These are phyloP conservation scores for Fomitopsis pinicola DNA, from an alignment of 1,284 basidiomycete genomes.

Conservation along the genomic window DNA sequence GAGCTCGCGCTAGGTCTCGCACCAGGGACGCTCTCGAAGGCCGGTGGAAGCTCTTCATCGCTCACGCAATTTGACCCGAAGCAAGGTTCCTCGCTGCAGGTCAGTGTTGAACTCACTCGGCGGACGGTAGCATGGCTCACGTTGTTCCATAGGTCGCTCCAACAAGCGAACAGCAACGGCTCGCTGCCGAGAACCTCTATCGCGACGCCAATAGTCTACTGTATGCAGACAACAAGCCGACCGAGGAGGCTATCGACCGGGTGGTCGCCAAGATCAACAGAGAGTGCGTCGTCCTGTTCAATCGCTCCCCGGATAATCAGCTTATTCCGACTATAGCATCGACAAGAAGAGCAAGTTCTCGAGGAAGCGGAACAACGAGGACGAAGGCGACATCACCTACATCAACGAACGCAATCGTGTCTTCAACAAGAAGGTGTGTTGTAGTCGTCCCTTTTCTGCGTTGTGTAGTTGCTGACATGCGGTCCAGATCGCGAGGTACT, in stretches of 20 bases:
- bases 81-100: constrained; percentile 37
- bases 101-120: constrained; percentile 17
- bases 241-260: constrained; percentile 91
- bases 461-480: neutral
- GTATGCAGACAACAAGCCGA: constrained; percentile 93
- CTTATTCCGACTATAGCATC: constrained; percentile 44
- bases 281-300: constrained; percentile 62
- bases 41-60: constrained; percentile 32
- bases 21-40: constrained; percentile 53
- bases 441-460: neutral
- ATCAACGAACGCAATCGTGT: constrained; percentile 99
- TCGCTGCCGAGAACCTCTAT: constrained; percentile 80
- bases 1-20: constrained; percentile 75
- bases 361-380: constrained; percentile 84
- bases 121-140: neutral
- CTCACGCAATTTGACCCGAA: constrained; percentile 50
- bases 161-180: constrained; percentile 54
- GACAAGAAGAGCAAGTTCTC: constrained; percentile 87
- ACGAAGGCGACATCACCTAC: constrained; percentile 94
- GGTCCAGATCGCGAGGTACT: constrained; percentile 86
- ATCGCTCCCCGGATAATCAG: neutral
- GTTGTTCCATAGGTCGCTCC: constrained; percentile 38
- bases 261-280: constrained; percentile 90
- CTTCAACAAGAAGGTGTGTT: constrained; percentile 94
- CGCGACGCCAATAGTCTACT: constrained; percentile 86